Conservation (phyloP, 176 grass and related monocot species). For the Oryza officinalis region DNA sequence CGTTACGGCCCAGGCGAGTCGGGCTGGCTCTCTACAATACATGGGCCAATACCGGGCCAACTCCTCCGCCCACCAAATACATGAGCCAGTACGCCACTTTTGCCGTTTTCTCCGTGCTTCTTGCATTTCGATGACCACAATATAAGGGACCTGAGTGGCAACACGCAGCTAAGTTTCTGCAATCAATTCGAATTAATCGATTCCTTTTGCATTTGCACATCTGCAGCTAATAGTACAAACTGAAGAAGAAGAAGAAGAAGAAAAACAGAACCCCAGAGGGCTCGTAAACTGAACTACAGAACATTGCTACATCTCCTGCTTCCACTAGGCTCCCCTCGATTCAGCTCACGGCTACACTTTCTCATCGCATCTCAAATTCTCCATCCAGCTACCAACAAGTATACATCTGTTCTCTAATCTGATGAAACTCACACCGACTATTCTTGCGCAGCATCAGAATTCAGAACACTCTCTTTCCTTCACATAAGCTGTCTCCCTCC, state of each 20-base stretch:
- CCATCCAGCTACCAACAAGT: constrained; percentile 17
- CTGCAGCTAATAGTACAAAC: not conserved
- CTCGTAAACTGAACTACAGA: constrained; percentile 24
- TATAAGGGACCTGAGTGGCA: too few relatives aligned
- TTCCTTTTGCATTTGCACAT: constrained; percentile 10
- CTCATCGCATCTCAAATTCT: not conserved
- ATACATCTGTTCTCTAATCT: constrained; percentile 11
- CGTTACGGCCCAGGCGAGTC: too few relatives aligned
- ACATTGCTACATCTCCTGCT: constrained; percentile 23
- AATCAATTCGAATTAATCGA: not conserved
- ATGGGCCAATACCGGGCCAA: too few relatives aligned
- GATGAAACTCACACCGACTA: not conserved
- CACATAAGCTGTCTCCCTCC: not conserved
- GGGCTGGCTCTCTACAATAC: too few relatives aligned
- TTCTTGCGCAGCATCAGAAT: not conserved
- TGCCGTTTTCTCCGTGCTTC: too few relatives aligned
- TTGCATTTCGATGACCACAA: too few relatives aligned
- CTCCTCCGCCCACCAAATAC: too few relatives aligned
- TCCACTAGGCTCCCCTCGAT: not conserved
- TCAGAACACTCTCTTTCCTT: not conserved
- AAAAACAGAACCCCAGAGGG: not conserved
- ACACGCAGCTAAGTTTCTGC: too few relatives aligned
- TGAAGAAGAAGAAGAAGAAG: too few relatives aligned
- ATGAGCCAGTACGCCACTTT: too few relatives aligned
- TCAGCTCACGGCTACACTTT: not conserved